Base-by-base conservation (phyloP, 2,329 filamentous ascomycete genomes). In the Zymoseptoria crescenta region DNA sequence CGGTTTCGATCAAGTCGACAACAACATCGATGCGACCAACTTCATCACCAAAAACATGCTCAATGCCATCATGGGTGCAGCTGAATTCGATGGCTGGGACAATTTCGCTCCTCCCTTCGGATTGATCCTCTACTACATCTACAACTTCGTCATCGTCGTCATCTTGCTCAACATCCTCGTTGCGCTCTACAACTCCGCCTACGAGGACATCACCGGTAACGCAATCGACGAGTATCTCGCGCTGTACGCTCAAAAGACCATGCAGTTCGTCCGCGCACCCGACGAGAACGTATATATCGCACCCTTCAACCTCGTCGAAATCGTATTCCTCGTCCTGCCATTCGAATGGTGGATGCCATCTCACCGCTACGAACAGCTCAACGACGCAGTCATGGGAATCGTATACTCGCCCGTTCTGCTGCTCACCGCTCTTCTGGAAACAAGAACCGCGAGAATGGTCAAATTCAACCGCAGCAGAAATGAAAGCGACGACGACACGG, bases 201-300 rank as follows among this genome's bases (percentile, higher is more conserved):
- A 99, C 72, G 89, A 95, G 70, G 91, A 96, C 73, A 95, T 96
- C 60, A 95, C 92, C 68, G 87, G 89, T 52, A 88, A 99, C 70
- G 91, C 94, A 4, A 88, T 91, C 65, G 94, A 99, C 73, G 94
- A 99, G 74, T 99, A 91, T 75, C 86, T 99, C 72, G 93, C 91
- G 0, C 83, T 97, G 3, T 96, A 96, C 75, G 83, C 90, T 0
- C 89, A 95, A 66, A 96, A 96, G 75, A 96, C 94, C 0, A 90
- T 97, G 82, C 91, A 96, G 69, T 99, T 96, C 69, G 90, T 97
- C 19, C 89, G 94, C 54, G 94, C 94, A 0, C 94, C 94, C 0
- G 94, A 99, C 68, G 94, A 99, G 74, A 99, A 99, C 67, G 94
- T 99, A 57, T 99, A 94, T 75, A 96, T 99, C 69, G 87, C 94